These are phyloP conservation scores for Cystoisospora suis DNA, from an alignment of 169 alveolate genomes.

Conservation along the genomic window DNA sequence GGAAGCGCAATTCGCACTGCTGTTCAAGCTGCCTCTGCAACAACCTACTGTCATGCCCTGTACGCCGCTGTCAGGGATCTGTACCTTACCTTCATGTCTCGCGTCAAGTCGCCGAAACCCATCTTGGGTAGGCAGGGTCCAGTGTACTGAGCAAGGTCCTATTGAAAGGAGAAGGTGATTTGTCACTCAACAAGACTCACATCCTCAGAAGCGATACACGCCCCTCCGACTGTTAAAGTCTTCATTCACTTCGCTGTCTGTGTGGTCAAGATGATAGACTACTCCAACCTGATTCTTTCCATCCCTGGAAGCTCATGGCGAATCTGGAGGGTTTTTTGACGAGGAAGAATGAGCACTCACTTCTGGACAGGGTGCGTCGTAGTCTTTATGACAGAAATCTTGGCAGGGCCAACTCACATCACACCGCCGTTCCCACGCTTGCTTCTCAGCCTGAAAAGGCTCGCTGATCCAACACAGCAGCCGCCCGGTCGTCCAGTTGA, in stretches of 20 bases:
- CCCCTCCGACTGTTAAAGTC: not conserved
- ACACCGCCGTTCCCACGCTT: slow-evolving; percentile 38
- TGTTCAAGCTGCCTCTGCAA: slow-evolving; percentile 37
- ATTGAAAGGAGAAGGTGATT: no score
- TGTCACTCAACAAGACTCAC: not conserved
- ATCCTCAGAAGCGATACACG: slow-evolving; percentile 28
- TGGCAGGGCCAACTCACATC: slow-evolving; percentile 54
- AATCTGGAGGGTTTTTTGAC: no score
- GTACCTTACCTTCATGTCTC: slow-evolving; percentile 32
- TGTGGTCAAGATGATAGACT: not conserved
- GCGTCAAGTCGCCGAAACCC: slow-evolving; percentile 27
- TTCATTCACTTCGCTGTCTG: not conserved
- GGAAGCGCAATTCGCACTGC: slow-evolving; percentile 51
- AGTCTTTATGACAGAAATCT: slow-evolving; percentile 21
- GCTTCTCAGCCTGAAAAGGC: slow-evolving; percentile 45
- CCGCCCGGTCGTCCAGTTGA: not conserved
- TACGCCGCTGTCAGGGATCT: not conserved
- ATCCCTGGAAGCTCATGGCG: slow-evolving; percentile 1
- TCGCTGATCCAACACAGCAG: not conserved
- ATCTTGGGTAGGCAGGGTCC: slow-evolving; percentile 59
- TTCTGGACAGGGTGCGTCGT: slow-evolving; percentile 48
- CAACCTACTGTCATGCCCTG: not conserved
- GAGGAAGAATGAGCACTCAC: no score
- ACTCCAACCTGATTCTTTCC: slow-evolving; percentile 42
- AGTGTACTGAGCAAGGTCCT: not conserved